Evolutionary conservation across 2,329 filamentous ascomycete species (phyloP).

Genomic region (Penicillium sp.): DNA sequence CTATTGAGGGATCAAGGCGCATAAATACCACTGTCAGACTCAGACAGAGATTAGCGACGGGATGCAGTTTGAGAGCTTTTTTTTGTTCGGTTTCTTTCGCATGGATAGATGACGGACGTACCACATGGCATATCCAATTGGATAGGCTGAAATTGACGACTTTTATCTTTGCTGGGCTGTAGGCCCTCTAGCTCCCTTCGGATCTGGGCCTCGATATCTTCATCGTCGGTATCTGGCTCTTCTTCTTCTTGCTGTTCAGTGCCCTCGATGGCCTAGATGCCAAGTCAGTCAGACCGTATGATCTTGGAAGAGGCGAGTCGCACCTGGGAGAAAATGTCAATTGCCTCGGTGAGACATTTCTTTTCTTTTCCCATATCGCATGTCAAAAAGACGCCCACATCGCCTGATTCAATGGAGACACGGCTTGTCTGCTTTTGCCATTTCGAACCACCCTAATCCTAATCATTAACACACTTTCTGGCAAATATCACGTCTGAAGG

Average conservation of each 20-base stretch:
- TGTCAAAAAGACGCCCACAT: constrained; percentile 61
- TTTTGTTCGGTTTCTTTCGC: too few species aligned
- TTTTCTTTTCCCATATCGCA: constrained; percentile 60
- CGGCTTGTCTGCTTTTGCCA: constrained; percentile 30
- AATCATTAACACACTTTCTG: background rate
- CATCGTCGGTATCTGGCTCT: constrained; percentile 37
- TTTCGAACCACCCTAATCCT: constrained; percentile 27
- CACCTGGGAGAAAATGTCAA: constrained; percentile 57
- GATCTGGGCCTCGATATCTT: constrained; percentile 60
- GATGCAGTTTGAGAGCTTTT: constrained; percentile 14
- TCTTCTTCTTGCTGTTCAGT: constrained; percentile 17
- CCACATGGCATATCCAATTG: constrained; percentile 52
- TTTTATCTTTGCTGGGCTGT: constrained; percentile 45
- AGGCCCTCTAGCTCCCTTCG: constrained; percentile 55
- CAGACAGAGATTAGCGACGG: constrained; percentile 37
- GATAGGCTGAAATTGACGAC: constrained; percentile 51
- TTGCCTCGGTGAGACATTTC: constrained; percentile 56
- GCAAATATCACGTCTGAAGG: too few species aligned
- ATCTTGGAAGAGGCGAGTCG: constrained; percentile 7
- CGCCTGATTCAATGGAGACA: constrained; percentile 45
- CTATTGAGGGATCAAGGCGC: constrained; percentile 53
- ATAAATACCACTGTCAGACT: constrained; percentile 55
- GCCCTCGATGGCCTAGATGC: constrained; percentile 13
- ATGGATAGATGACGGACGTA: constrained; percentile 22
- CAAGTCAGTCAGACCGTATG: constrained; percentile 5